Base-by-base conservation (phyloP, 202 grass and related monocot genomes). In the Carex arenaria region DNA sequence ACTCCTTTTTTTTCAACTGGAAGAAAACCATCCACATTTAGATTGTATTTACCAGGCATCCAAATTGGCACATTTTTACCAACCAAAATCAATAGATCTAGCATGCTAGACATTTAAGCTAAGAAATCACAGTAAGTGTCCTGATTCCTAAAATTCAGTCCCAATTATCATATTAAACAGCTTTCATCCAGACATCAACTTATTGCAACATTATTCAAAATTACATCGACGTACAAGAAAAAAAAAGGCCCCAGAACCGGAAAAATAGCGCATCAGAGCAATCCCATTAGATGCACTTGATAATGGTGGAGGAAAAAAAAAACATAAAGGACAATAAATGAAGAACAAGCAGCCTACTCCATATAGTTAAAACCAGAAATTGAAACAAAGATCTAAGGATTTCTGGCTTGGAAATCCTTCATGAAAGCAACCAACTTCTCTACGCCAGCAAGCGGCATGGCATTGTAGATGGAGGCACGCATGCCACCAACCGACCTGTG, bases 361-460 rank as follows among this genome's bases (percentile, higher is more conserved):
- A 71, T 34, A 59, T 72, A 79, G 72, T 38, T 62, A 52, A 52
- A 38, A 62, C n/a, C 53, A 61, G 45, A 53, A 30, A 40, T 53
- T 31, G 23, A 60, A 3, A 32, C 17, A 59, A 7, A 45, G 59
- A 79, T 81, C 91, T 73, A 99, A 78, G 96, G 89, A 85, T 99
- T 88, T 85, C 89, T 95, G 10, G 88, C 89, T 89, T 99, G 96
- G 89, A 99, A 99, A 47, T 99, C 88, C 88, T 99, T 95, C 93
- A 95, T 99, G 83, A 99, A 99, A 0, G 96, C 85, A 60, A 95
- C 91, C 75, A 99, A 93, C 79, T 95, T 99, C 91, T 93, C 89
- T 1, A 97, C 90, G 0, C 96, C 93, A 0, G 93, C 85, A 17
- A 92, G 89, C 7, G 91, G 93, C 96, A 99, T 99, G 55, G 96